These are phyloP conservation scores for Cucurbita moschata DNA, from an alignment of 306 rosid genomes.

Conservation along the genomic window DNA sequence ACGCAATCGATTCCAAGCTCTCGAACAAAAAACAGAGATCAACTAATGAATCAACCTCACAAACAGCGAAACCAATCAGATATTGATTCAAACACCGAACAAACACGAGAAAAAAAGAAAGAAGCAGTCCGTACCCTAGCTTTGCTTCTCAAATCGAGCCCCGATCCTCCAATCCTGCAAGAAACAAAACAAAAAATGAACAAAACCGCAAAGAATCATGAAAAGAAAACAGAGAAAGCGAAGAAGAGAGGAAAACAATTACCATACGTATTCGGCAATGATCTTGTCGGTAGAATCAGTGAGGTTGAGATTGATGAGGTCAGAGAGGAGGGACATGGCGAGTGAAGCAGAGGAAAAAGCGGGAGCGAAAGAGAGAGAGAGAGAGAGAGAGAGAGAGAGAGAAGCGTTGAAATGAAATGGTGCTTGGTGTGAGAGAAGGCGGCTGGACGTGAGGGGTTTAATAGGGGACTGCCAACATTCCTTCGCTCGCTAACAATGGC, in stretches of 20 bases:
- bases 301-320: slow-evolving; percentile 59
- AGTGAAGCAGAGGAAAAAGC: neutral
- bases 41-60: neutral
- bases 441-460: neutral
- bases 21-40: neutral
- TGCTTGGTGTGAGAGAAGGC: neutral
- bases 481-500: neutral
- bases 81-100: neutral
- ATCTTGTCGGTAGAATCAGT: slow-evolving; percentile 44
- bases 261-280: slow-evolving; percentile 88
- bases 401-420: neutral
- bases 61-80: neutral
- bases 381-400: neutral
- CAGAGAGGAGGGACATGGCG: slow-evolving; percentile 43
- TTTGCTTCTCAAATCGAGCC: slow-evolving; percentile 46
- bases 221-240: neutral
- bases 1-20: neutral
- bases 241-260: neutral
- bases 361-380: neutral
- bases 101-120: neutral
- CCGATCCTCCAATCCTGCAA: slow-evolving; percentile 45
- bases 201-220: neutral
- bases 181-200: neutral
- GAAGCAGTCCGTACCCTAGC: slow-evolving; percentile 16
- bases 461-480: neutral